These are phyloP conservation scores for California macrophylla DNA, from an alignment of 441 rosid species.

Conservation along the genomic window DNA sequence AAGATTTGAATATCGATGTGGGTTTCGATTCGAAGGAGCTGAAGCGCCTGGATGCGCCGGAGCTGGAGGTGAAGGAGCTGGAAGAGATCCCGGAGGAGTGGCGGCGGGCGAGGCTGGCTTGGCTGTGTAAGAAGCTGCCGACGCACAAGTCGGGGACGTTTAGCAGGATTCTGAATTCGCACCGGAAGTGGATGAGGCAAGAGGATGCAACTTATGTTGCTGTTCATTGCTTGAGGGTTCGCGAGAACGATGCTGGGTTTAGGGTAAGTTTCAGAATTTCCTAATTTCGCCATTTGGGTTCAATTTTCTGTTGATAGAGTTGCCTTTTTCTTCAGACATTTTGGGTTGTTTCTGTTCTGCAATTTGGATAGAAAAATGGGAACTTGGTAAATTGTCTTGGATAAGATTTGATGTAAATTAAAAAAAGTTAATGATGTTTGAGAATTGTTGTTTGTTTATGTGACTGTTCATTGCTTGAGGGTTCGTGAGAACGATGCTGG, in stretches of 20 bases:
- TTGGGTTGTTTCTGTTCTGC: background rate
- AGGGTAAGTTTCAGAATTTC: constrained; percentile 29
- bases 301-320: background rate
- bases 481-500: constrained; percentile 73
- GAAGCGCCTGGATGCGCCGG: constrained; percentile 35
- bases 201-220: constrained; percentile 67
- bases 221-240: constrained; percentile 63
- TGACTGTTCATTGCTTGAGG: constrained; percentile 61
- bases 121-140: constrained; percentile 84
- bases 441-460: no score
- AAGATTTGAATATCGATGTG: constrained; percentile 18
- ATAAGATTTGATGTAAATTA: background rate
- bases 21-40: constrained; percentile 29
- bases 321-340: background rate
- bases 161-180: constrained; percentile 57
- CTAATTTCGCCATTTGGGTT: background rate
- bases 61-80: constrained; percentile 51
- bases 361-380: background rate
- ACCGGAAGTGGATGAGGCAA: constrained; percentile 81
- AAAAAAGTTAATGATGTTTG: no score
- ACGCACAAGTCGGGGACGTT: constrained; percentile 56
- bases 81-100: constrained; percentile 80
- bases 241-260: constrained; percentile 70
- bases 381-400: background rate
- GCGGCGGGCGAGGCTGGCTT: constrained; percentile 64